Conservation (phyloP, 345 rosid genomes). For the Kandelia obovata region DNA sequence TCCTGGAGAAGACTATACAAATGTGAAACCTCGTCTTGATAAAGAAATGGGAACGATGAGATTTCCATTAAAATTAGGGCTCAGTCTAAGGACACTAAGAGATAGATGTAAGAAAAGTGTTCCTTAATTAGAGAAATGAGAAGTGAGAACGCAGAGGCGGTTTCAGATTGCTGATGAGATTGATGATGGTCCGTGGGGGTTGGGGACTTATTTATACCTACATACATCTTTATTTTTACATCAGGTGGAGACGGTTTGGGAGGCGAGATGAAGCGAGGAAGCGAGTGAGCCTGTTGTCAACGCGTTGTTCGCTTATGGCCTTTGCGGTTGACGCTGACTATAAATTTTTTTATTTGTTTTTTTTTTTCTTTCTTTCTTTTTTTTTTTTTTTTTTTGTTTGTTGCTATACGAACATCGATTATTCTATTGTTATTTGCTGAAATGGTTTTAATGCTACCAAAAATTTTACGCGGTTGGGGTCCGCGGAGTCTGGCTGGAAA, state of each 20-base stretch:
- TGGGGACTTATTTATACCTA: no score
- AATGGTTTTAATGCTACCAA: no score
- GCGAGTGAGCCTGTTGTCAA: conserved; percentile 50
- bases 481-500: no score
- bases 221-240: no score
- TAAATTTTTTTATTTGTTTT: conserved; percentile 28
- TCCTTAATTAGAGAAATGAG: conserved; percentile 28
- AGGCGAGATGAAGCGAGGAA: conserved; percentile 17
- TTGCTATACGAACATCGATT: no score
- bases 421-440: no score
- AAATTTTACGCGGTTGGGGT: no score
- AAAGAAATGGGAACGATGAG: conserved; percentile 57
- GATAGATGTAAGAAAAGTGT: conserved; percentile 21
- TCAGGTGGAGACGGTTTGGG: no score
- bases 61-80: conserved; percentile 48
- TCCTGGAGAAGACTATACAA: conserved; percentile 31
- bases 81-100: not conserved
- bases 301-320: conserved; percentile 26
- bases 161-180: conserved; percentile 21
- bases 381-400: no score
- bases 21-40: conserved; percentile 44
- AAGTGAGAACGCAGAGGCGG: conserved; percentile 39
- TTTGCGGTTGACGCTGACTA: conserved; percentile 44
- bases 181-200: not conserved
- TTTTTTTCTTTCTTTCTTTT: not conserved